Evolutionary conservation across 176 grass and related monocot species (phyloP).

Genomic region (Phoenix roebelenii): DNA sequence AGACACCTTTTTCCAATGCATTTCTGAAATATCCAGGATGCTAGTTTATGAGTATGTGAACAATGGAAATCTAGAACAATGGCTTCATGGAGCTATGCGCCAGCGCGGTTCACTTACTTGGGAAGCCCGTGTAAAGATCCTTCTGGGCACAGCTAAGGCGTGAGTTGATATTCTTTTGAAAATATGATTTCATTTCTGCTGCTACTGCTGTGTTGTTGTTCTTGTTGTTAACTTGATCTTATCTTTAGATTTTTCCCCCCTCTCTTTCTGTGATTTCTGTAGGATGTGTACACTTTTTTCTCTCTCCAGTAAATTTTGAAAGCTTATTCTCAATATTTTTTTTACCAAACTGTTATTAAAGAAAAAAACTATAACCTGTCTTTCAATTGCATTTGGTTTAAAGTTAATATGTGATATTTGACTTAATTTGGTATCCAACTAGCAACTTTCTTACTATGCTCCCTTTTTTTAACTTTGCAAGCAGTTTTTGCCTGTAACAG

Average conservation of each 20-base stretch:
- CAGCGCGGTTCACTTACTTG: conserved; percentile 61
- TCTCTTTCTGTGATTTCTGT: too few relatives aligned
- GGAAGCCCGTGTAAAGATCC: conserved; percentile 70
- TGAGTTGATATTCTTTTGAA: conserved; percentile 27
- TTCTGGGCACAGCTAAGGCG: conserved; percentile 84
- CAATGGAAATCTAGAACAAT: conserved; percentile 77
- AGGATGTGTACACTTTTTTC: too few relatives aligned
- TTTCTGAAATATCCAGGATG: conserved; percentile 41
- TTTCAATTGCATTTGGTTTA: conserved; percentile 6
- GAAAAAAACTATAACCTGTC: neutral
- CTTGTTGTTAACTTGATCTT: neutral
- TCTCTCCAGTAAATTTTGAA: too few relatives aligned
- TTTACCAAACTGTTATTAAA: neutral
- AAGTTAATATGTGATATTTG: too few relatives aligned
- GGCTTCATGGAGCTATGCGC: conserved; percentile 86
- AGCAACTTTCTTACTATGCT: too few relatives aligned
- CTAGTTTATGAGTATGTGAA: conserved; percentile 85
- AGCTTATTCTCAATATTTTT: too few relatives aligned
- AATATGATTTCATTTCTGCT: conserved; percentile 2
- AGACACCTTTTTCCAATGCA: neutral
- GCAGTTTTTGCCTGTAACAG: too few relatives aligned
- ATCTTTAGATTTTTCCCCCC: too few relatives aligned
- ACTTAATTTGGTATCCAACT: too few relatives aligned
- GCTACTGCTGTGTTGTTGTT: conserved; percentile 6
- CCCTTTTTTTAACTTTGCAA: too few relatives aligned